Base-by-base conservation (phyloP, 2,329 filamentous ascomycete species). In the Nothomitra cinnamomea region DNA sequence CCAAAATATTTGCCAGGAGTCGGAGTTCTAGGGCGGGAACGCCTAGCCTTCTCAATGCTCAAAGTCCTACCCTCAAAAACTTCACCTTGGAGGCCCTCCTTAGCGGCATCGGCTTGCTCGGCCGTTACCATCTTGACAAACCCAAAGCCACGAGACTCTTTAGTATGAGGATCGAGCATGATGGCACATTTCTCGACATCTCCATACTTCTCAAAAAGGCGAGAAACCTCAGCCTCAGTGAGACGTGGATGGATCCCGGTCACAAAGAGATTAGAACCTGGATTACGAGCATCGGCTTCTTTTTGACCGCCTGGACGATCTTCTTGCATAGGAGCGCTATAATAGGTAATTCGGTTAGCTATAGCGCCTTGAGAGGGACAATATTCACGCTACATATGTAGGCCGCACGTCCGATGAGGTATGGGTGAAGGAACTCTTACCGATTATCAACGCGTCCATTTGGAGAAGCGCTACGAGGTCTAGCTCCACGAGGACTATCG, bases 161-260 rank as follows among this genome's bases (percentile, higher is more conserved):
- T 94, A 64, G 87, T 94, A 70, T 98, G 92, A 57, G 92, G 92
- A 66, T 98, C 92, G 65, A 90, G 82, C 92, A 98, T 98, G 73
- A 98, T 98, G 69, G 95, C 94, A 74, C 90, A 96, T 72, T 94
- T 96, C 73, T 96, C 90, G 52, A 98, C 92, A 66, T 95, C 88
- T 61, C 92, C 92, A 64, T 96, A 96, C 72, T 96, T 98, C 72
- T 95, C 88, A 65, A 98, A 98, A 60, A 98, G 82, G 67, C 88
- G 88, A 53, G 85, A 85, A 57, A 98, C 87, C 66, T 96, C 92
- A 15, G 82, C 78, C 69, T 98, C 92, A 49, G 79, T 82, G 60
- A 98, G 79, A 63, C 86, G 85, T 55, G 92, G 92, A 68, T 96
- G 88, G 60, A 98, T 98, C 62, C 92, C 92, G 58, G 92, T 98